Evolutionary conservation across 2,329 filamentous ascomycete genomes (phyloP), one percentile per base, ranked within the genome.

Genomic region (Elsinoe perseae): DNA sequence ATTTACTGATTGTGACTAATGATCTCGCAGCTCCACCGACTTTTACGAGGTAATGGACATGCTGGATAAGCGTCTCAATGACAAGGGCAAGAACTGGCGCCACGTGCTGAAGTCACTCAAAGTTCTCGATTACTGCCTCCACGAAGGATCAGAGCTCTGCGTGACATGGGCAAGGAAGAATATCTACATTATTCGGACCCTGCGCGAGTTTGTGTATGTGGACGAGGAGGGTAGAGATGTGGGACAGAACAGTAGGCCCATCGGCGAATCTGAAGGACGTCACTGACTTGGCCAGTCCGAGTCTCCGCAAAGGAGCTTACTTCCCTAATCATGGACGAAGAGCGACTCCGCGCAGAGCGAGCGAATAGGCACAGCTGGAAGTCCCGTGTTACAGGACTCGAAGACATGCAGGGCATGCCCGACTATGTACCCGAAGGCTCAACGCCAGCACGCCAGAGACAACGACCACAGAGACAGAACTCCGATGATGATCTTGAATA

Each of bases 31-130:
- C 69, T 91, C 90, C 32, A 92, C 87, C 73, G 93, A 97, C 71
- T 98, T 98, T 76, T 95, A 95, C 76, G 92, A 98, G 71, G 96
- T 98, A 66, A 95, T 98, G 86, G 93, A 98, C 72, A 98, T 98
- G 89, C 79, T 98, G 63, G 93, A 98, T 75, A 97, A 97, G 78
- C 86, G 93, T 64, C 77, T 98, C 67, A 98, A 98, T 67, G 93
- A 98, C 73, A 97, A 98, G 74, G 93, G 93, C 68, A 98, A 97
- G 80, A 98, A 98, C 71, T 98, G 93, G 93, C 85, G 93, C 65
- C 93, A 98, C 70, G 93, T 98, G 10, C 77, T 98, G 59, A 98
- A 98, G 74, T 95, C 93, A 40, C 78, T 98, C 64, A 98, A 98
- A 72, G 93, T 98, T 54, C 80, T 97, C 57, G 93, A 98, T 72